Percentiles rank a stretch among this genome's conserved stretches.
Conservation (phyloP, 2,329 filamentous ascomycete genomes). For the Apiospora kogelbergensis region DNA sequence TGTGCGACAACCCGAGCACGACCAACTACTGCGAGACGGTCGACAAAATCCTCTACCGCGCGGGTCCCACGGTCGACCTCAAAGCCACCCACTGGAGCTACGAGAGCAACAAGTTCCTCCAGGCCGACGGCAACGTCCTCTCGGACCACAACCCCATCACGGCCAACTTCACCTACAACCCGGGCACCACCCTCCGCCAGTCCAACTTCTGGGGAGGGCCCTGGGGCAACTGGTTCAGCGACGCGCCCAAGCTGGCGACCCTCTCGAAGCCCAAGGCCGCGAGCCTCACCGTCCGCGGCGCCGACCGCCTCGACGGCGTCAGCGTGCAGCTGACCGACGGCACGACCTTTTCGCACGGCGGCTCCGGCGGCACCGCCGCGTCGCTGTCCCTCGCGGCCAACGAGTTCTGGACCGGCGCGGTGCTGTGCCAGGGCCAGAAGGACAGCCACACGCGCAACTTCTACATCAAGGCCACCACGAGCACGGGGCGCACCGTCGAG, state of each 20-base stretch:
- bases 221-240: constrained; percentile 55
- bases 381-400: constrained; percentile 42
- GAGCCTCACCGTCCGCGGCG: constrained; percentile 46
- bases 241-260: constrained; percentile 41
- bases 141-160: constrained; percentile 65
- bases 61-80: constrained; percentile 45
- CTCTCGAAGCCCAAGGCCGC: constrained; percentile 34
- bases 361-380: constrained; percentile 41
- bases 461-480: constrained; percentile 55
- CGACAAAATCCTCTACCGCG: constrained; percentile 65
- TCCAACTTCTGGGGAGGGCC: constrained; percentile 48
- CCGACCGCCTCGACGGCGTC: constrained; percentile 49
- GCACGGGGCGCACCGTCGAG: constrained; percentile 43
- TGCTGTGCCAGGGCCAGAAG: constrained; percentile 51
- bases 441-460: constrained; percentile 50
- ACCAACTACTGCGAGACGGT: constrained; percentile 61
- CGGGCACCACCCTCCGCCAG: constrained; percentile 39
- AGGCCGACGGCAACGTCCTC: constrained; percentile 54
- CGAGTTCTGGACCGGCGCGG: constrained; percentile 50
- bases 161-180: constrained; percentile 51
- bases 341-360: constrained; percentile 51
- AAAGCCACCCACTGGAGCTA: constrained; percentile 54
- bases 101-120: constrained; percentile 55
- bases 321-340: constrained; percentile 48
- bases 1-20: constrained; percentile 59